A percentile compares a stretch with the other conserved stretches of the same genome.
Conservation (phyloP, 108 stramenopile genomes). For the Nitzschia putrida region DNA sequence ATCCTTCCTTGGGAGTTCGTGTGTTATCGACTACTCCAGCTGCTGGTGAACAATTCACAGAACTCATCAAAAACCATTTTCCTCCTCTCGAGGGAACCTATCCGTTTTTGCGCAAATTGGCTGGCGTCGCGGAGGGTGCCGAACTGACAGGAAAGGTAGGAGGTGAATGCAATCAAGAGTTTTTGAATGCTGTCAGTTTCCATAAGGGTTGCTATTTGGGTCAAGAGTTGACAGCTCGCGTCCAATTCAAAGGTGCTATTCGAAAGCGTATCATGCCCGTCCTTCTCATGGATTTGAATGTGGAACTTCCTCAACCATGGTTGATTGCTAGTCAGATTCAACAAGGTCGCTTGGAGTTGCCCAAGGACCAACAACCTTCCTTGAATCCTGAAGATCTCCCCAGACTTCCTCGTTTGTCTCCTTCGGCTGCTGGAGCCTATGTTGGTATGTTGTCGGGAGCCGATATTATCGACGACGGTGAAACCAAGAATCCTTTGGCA, state of each 20-base stretch:
- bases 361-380: slow-evolving; percentile 9
- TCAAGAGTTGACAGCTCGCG: slow-evolving; percentile 96
- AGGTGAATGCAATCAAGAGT: slow-evolving; percentile 91
- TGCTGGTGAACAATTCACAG: slow-evolving; percentile 5
- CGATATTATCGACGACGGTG: slow-evolving; percentile 31
- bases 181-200: slow-evolving; percentile 88
- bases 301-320: slow-evolving; percentile 78
- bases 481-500: slow-evolving; percentile 32
- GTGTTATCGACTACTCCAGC: slow-evolving; percentile 55
- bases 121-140: slow-evolving; percentile 86
- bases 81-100: slow-evolving; percentile 65
- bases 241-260: slow-evolving; percentile 89
- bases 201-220: slow-evolving; percentile 98
- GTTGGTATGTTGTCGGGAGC: slow-evolving; percentile 73
- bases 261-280: slow-evolving; percentile 92
- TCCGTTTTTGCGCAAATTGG: slow-evolving; percentile 62
- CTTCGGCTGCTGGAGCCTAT: slow-evolving; percentile 62
- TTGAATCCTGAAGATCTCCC: slow-evolving; percentile 17
- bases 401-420: slow-evolving; percentile 70
- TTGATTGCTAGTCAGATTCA: slow-evolving; percentile 67
- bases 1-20: slow-evolving; percentile 80
- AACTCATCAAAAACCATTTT: slow-evolving; percentile 46
- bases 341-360: slow-evolving; percentile 32
- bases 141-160: slow-evolving; percentile 81
- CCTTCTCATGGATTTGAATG: slow-evolving; percentile 66